Evolutionary conservation across 2,329 filamentous ascomycete genomes (phyloP).

Genomic region (Monosporascus sp.): DNA sequence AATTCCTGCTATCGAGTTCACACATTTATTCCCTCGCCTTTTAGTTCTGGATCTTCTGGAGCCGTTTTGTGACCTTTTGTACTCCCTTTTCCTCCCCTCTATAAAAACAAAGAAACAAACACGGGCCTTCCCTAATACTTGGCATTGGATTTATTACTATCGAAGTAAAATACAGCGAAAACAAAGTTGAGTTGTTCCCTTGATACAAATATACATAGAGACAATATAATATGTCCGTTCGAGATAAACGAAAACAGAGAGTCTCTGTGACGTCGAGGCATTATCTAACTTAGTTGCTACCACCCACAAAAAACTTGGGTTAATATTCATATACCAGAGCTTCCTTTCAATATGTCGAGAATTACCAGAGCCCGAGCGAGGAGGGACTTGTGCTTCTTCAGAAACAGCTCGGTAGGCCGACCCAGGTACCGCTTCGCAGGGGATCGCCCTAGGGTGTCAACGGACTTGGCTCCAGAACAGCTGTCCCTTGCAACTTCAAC

Average conservation of each 20-base stretch:
- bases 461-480: background rate
- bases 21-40: no score
- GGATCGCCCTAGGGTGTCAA: background rate
- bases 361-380: background rate
- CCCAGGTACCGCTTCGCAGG: background rate
- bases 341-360: background rate
- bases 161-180: no score
- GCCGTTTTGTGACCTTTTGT: no score
- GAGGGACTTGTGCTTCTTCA: background rate
- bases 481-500: background rate
- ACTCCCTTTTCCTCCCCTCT: no score
- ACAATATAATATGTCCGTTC: background rate
- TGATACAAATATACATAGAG: no score
- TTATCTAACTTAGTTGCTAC: background rate
- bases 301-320: background rate
- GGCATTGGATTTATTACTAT: no score
- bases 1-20: no score
- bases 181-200: no score
- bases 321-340: background rate
- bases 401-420: background rate
- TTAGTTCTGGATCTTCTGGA: no score
- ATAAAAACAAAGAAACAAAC: no score
- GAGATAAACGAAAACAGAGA: background rate
- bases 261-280: background rate
- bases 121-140: no score